phyloP scores from a whole-genome alignment of 768 basidiomycete genomes.

The Xerocomellus intermedius region DNA sequence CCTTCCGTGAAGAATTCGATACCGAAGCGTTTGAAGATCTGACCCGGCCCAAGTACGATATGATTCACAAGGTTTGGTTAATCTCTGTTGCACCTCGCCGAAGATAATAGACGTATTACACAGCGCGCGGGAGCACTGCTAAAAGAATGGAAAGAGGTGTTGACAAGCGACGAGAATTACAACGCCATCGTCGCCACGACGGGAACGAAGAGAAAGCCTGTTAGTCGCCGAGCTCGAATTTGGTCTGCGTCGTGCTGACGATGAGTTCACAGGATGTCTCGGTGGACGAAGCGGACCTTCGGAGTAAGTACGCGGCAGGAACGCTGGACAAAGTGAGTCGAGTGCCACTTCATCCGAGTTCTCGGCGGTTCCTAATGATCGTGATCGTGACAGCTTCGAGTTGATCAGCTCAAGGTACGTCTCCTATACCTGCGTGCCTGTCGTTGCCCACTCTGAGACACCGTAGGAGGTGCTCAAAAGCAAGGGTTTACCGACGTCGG shows the following conservation, averaged over 20 bases:
- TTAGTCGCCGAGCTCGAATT: slow-evolving; percentile 34
- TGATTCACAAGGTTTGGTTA: slow-evolving; percentile 70
- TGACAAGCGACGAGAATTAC: slow-evolving; percentile 65
- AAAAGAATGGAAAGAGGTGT: slow-evolving; percentile 64
- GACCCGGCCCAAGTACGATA: slow-evolving; percentile 71
- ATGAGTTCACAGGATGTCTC: slow-evolving; percentile 48
- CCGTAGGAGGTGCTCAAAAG: slow-evolving; percentile 68
- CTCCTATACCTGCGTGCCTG: background rate
- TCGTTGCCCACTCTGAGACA: background rate
- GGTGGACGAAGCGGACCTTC: slow-evolving; percentile 72
- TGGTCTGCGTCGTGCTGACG: background rate
- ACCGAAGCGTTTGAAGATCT: slow-evolving; percentile 75
- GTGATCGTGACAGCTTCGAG: slow-evolving; percentile 52
- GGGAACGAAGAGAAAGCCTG: slow-evolving; percentile 72
- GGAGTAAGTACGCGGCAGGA: slow-evolving; percentile 60
- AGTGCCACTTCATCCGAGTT: background rate
- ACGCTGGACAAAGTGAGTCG: slow-evolving; percentile 61
- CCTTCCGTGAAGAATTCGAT: slow-evolving; percentile 89
- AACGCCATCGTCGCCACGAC: slow-evolving; percentile 45
- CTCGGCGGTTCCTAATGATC: slow-evolving; percentile 5
- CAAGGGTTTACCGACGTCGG: slow-evolving; percentile 58
- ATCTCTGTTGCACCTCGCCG: background rate
- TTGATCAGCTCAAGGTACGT: slow-evolving; percentile 75
- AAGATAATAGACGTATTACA: background rate
- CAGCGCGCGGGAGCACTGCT: slow-evolving; percentile 71